A percentile compares a stretch with the other conserved stretches of the same genome.
Evolutionary conservation across 1,284 basidiomycete species (phyloP).

Genomic region (Microbotryum silenes-acaulis): DNA sequence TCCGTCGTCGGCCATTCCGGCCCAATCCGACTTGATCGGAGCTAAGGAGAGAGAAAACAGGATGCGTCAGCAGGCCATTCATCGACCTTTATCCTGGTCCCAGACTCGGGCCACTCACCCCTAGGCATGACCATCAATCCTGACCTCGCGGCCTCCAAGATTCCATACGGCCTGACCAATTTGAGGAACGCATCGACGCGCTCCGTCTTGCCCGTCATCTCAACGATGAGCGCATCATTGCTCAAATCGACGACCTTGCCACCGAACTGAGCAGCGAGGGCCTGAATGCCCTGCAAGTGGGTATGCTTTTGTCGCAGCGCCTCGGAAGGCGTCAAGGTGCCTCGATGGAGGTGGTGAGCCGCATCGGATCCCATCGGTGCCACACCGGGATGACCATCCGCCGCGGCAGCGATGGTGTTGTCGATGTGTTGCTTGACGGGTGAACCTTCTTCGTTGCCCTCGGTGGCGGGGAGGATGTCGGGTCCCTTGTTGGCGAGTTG

Average conservation of each 20-base stretch:
- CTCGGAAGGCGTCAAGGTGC: conserved; percentile 61
- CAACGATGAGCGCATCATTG: conserved; percentile 88
- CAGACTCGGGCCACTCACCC: conserved; percentile 3
- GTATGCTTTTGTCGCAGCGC: conserved; percentile 83
- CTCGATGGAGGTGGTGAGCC: background rate
- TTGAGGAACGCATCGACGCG: conserved; percentile 89
- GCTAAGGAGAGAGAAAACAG: conserved; percentile 43
- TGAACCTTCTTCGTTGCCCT: conserved; percentile 32
- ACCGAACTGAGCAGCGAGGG: conserved; percentile 79
- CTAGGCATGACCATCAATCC: conserved; percentile 94
- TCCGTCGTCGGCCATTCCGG: conserved; percentile 51
- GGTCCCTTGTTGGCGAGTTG: conserved; percentile 50
- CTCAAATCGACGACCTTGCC: conserved; percentile 91
- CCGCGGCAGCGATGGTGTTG: conserved; percentile 14
- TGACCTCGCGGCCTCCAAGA: conserved; percentile 85
- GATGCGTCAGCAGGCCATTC: background rate
- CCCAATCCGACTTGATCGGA: conserved; percentile 61
- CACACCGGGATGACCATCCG: conserved; percentile 30
- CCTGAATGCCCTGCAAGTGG: conserved; percentile 76
- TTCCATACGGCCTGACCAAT: conserved; percentile 87
- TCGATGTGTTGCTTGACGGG: conserved; percentile 29
- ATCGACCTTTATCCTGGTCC: too few species aligned
- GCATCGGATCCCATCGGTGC: conserved; percentile 45
- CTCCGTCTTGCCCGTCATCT: conserved; percentile 84
- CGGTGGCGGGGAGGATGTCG: conserved; percentile 33